Percentiles rank a stretch among this genome's conserved stretches.
Conservation (phyloP, 2,329 filamentous ascomycete species). For the Fusarium ambrosium region DNA sequence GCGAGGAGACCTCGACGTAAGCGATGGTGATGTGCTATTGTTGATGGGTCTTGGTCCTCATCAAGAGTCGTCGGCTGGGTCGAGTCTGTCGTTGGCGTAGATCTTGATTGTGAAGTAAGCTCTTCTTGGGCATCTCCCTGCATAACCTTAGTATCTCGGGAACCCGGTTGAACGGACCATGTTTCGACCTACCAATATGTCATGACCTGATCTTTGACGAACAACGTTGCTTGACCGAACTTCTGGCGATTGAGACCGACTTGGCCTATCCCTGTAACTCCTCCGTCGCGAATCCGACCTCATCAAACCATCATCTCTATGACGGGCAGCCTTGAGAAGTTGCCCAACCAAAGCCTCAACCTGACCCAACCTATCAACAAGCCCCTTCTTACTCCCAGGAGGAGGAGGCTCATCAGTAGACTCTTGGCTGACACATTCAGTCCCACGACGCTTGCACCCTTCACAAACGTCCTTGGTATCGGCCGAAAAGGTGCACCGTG, state of each 20-base stretch:
- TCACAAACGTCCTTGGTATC: constrained; percentile 57
- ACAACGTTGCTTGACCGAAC: background rate
- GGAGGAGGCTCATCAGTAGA: constrained; percentile 51
- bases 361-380: constrained; percentile 50
- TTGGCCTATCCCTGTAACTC: background rate
- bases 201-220: background rate
- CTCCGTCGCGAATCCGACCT: background rate
- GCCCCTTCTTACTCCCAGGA: constrained; percentile 27
- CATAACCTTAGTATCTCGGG: background rate
- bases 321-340: constrained; percentile 34
- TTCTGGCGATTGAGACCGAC: background rate
- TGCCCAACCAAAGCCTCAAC: constrained; percentile 54
- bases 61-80: too few relatives aligned
- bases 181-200: background rate
- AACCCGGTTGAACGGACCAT: background rate
- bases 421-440: constrained; percentile 63
- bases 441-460: constrained; percentile 60
- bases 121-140: background rate
- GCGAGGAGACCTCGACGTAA: constrained; percentile 51
- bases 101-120: background rate
- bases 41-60: background rate
- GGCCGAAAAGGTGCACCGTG: constrained; percentile 61
- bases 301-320: background rate
- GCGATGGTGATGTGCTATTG: constrained; percentile 29
- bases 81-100: background rate